Base-by-base conservation (phyloP, 768 basidiomycete genomes). In the Gloeopeniophorella convolvens region DNA sequence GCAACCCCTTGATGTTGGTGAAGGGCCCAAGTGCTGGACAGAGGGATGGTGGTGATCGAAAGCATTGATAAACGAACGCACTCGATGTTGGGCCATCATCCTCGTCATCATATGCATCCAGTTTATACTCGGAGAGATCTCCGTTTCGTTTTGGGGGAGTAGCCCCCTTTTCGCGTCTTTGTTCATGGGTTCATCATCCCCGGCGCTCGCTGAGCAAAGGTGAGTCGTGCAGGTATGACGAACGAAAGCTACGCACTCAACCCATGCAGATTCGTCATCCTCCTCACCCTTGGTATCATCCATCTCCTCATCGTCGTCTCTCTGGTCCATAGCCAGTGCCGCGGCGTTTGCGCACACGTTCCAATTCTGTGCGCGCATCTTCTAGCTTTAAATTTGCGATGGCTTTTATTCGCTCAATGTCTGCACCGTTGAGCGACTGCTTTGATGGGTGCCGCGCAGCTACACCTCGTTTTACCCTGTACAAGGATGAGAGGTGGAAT, bases 1-100 rank as follows among this genome's bases (percentile, higher is more conserved):
- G 85, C 43, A 99, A 70, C n/a, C 94, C 95, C 63, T 96, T 95
- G 67, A 98, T 91, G 61, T 90, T 94, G 66, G 85, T 91, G 69
- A 99, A 99, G 15, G 88, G 87, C 31, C 93, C 86, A 54, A 70
- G 63, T 36, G 70, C 86, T 87, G 56, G 23, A 51, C 37, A 45
- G 36, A 20, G 34, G 55, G 42, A 63, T 47, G 34, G 30, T 32
- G 55, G 51, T 39, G 41, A 28, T 39, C 48, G 40, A 33, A 40
- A 47, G 28, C 32, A 47, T 11, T 15, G 32, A 42, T 41, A 21
- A 46, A 23, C 33, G 48, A 32, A 54, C 60, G 32, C 51, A 66
- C 73, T 67, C 18, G 46, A 54, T 54, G 65, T 62, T 40, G 66
- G 65, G 35, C 66, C 56, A 15, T 67, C 77, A 59, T 95, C 92